phyloP scores from a whole-genome alignment of 768 basidiomycete species.

The Mrakia frigida region DNA sequence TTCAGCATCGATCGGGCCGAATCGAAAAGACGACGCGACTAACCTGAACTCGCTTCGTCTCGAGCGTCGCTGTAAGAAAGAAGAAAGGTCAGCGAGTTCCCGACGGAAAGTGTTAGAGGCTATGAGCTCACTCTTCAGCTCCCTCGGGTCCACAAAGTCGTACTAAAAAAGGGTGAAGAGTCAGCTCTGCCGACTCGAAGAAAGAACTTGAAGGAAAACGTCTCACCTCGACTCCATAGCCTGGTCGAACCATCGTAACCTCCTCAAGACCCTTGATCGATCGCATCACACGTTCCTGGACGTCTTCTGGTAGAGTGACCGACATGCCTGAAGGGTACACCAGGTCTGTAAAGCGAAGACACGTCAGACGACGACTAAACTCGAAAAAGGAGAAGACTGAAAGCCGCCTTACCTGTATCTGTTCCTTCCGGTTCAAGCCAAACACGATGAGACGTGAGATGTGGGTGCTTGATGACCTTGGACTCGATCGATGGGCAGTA shows the following conservation, averaged over 20 bases:
- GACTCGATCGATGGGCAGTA: conserved; percentile 89
- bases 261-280: conserved; percentile 80
- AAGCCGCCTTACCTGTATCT: background rate
- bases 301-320: conserved; percentile 77
- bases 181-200: background rate
- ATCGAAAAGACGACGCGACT: background rate
- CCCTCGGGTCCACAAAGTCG: conserved; percentile 80
- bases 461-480: conserved; percentile 71
- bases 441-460: conserved; percentile 64
- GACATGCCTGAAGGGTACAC: conserved; percentile 89
- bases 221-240: conserved; percentile 63
- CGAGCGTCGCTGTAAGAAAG: conserved; percentile 59
- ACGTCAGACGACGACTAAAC: background rate
- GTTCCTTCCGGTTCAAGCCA: conserved; percentile 86
- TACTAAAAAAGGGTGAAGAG: conserved; percentile 53
- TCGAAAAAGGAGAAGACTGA: background rate
- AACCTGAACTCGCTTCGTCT: conserved; percentile 77
- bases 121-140: conserved; percentile 58
- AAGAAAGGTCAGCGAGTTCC: background rate
- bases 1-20: background rate
- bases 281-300: conserved; percentile 75
- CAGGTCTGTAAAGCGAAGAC: conserved; percentile 52
- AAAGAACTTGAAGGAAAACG: background rate
- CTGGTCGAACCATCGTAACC: conserved; percentile 74
- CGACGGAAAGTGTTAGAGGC: background rate